Evolutionary conservation across 2,329 filamentous ascomycete genomes (phyloP).

Genomic region (Alternaria longipes): DNA sequence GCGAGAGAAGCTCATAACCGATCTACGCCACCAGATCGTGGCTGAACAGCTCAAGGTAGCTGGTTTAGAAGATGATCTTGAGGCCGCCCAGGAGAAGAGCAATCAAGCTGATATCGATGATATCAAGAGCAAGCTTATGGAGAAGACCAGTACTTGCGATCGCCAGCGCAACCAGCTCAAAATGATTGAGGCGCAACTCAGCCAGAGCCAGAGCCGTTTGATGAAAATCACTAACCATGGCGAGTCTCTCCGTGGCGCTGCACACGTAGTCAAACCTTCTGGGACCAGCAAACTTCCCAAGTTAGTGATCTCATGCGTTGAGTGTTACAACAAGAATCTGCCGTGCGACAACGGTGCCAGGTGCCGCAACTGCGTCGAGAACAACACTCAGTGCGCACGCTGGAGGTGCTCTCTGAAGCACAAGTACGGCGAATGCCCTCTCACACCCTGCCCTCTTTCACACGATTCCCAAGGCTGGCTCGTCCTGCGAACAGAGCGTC

Average conservation of each 20-base stretch:
- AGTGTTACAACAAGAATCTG: constrained; percentile 40
- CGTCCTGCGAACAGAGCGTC: constrained; percentile 17
- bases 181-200: constrained; percentile 12
- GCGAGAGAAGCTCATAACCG: constrained; percentile 20
- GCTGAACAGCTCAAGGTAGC: constrained; percentile 18
- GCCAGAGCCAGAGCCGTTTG: constrained; percentile 14
- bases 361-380: constrained; percentile 38
- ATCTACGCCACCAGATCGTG: constrained; percentile 21
- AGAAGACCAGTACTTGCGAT: constrained; percentile 33
- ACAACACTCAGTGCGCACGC: constrained; percentile 30
- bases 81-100: constrained; percentile 13
- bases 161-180: constrained; percentile 30
- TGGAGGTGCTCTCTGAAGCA: constrained; percentile 44
- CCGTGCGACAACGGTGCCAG: constrained; percentile 33
- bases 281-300: background rate
- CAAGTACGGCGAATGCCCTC: constrained; percentile 32
- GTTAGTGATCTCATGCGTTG: constrained; percentile 35
- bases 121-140: constrained; percentile 22
- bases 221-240: constrained; percentile 22
- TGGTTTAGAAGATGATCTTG: constrained; percentile 25
- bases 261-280: constrained; percentile 40
- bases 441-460: constrained; percentile 30
- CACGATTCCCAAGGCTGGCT: constrained; percentile 36
- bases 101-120: constrained; percentile 14
- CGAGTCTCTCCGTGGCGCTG: constrained; percentile 33